Evolutionary conservation across 306 rosid species (phyloP).

Genomic region (Medicago lupulina): DNA sequence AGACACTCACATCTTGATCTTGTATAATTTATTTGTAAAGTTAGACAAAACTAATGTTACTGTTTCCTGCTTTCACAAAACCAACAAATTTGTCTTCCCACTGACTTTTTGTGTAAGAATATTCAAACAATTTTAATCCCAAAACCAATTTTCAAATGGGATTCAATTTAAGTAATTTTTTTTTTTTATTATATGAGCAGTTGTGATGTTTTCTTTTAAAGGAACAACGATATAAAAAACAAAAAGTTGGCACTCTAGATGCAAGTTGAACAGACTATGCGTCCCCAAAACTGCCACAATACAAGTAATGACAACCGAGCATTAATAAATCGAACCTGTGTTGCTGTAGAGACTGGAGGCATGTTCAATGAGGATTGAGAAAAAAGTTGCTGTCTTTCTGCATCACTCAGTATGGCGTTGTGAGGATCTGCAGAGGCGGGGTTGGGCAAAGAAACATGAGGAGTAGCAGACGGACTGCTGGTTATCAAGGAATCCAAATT

Average conservation of each 20-base stretch:
- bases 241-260: constrained; percentile 8
- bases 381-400: constrained; percentile 69
- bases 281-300: constrained; percentile 11
- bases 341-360: constrained; percentile 53
- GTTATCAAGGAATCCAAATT: constrained; percentile 49
- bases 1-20: constrained; percentile 8
- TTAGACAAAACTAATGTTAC: constrained; percentile 2
- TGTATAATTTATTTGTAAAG: constrained; percentile 22
- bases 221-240: constrained; percentile 7
- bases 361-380: constrained; percentile 50
- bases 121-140: not conserved
- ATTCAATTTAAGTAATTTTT: not conserved
- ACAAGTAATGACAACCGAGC: constrained; percentile 11
- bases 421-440: constrained; percentile 39
- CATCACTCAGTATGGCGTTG: constrained; percentile 51
- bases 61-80: constrained; percentile 12
- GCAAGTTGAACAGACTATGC: not conserved
- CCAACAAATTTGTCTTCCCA: not conserved
- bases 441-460: too few relatives aligned
- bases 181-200: constrained; percentile 7
- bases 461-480: not conserved
- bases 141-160: constrained; percentile 12
- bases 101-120: not conserved
- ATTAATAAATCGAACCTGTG: constrained; percentile 58
- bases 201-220: constrained; percentile 10